Conservation (phyloP, 2,329 filamentous ascomycete species). For the Amauroascus verrucosus region DNA sequence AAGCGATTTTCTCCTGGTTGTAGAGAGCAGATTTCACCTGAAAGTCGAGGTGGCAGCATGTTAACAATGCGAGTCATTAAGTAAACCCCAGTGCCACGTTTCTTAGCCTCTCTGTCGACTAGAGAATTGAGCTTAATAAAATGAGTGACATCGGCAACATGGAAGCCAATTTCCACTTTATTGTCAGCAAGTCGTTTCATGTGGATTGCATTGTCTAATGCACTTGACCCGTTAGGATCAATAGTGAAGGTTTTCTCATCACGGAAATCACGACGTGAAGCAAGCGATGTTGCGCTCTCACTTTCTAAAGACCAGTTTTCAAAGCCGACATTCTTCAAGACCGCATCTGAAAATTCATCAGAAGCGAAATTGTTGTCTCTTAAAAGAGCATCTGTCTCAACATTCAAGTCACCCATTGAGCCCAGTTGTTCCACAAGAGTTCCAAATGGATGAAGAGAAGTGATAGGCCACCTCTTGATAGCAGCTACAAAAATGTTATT, state of each 20-base stretch:
- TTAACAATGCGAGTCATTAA: slow-evolving; percentile 81
- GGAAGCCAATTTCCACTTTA: slow-evolving; percentile 85
- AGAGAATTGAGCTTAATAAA: slow-evolving; percentile 95
- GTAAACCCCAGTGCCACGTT: slow-evolving; percentile 91
- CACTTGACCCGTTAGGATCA: slow-evolving; percentile 75
- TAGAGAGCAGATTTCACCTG: slow-evolving; percentile 78
- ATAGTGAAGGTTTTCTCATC: slow-evolving; percentile 83
- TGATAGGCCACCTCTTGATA: slow-evolving; percentile 99
- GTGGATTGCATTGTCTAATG: slow-evolving; percentile 87
- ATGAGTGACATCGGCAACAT: slow-evolving; percentile 89
- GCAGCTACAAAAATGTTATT: slow-evolving; percentile 97
- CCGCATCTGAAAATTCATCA: slow-evolving; percentile 94
- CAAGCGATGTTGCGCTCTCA: slow-evolving; percentile 65
- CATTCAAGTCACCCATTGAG: slow-evolving; percentile 92
- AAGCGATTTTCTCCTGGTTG: slow-evolving; percentile 79
- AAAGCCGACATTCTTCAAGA: slow-evolving; percentile 81
- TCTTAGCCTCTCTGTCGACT: slow-evolving; percentile 94
- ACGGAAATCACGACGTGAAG: slow-evolving; percentile 79
- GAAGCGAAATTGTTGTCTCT: slow-evolving; percentile 98
- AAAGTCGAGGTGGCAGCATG: slow-evolving; percentile 77
- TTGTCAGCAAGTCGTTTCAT: slow-evolving; percentile 74
- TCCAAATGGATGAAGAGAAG: slow-evolving; percentile 96
- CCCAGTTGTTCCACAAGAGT: slow-evolving; percentile 95
- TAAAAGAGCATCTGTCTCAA: slow-evolving; percentile 92
- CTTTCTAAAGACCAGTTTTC: slow-evolving; percentile 82